Base-by-base conservation (phyloP, 345 rosid genomes). In the Citrus unshiu region DNA sequence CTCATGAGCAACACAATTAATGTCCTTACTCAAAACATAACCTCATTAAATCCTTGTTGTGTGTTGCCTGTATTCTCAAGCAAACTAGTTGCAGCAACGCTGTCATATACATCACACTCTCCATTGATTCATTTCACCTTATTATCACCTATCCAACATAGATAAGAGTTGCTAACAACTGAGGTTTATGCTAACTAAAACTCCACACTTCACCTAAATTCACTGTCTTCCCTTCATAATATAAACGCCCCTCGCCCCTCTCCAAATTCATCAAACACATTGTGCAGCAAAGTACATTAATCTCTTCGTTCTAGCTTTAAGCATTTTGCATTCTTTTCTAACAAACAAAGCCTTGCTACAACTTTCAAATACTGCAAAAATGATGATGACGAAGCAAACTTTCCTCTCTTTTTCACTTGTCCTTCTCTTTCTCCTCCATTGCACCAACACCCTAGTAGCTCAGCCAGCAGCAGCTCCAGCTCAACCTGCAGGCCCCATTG, bases 1-100 rank as follows among this genome's bases (percentile, higher is more conserved):
- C 39, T n/a, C 6, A 40, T 46, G 76, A 56, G 24, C 64, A 29
- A 70, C 12, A 29, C 18, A 46, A 46, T 13, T 13, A 35, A 24
- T 29, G 6, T 49, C 67, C 69, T 61, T 3, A 6, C 73, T 77
- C 73, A 34, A 34, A 59, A 58, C 77, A 79, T 40, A 84, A 72
- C 82, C 70, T 78, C 71, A 79, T 79, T 75, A 65, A 77, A 73
- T 54, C 74, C 46, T 73, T 69, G 65, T 58, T 69, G 65, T 58
- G 51, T 62, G 77, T 78, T 84, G 84, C 79, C 92, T 84, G 84
- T 76, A 71, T 85, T 77, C 75, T 49, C 72, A 87, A 86, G 89
- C 90, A 85, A 89, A 37, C 81, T 76, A 79, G 84, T 81, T 77
- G 89, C 77, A 72, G 76, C 39, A 69, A 84, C 78, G 75, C 81